Conservation (phyloP, 2,329 filamentous ascomycete species). For the Aspergillus udagawae region DNA sequence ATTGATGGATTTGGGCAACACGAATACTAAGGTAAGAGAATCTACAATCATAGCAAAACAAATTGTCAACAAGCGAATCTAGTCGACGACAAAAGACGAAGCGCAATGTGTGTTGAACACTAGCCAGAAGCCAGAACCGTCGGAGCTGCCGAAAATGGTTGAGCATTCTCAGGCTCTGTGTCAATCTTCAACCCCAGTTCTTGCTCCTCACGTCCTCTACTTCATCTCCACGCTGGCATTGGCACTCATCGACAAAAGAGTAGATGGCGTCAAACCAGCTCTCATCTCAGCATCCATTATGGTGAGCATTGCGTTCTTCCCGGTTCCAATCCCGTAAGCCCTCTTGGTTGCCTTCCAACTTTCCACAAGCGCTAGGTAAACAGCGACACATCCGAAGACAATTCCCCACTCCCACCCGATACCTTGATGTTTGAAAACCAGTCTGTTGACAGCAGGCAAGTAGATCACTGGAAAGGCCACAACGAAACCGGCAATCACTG, state of each 20-base stretch:
- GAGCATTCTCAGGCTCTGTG: background rate
- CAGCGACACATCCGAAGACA: slow-evolving; percentile 54
- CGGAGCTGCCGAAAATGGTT: slow-evolving; percentile 5
- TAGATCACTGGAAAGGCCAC: slow-evolving; percentile 59
- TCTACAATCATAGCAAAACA: background rate
- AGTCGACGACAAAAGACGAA: slow-evolving; percentile 11
- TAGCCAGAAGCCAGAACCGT: background rate
- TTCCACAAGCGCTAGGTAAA: slow-evolving; percentile 63
- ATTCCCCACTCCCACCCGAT: slow-evolving; percentile 68
- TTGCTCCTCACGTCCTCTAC: slow-evolving; percentile 1
- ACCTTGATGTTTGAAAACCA: slow-evolving; percentile 61
- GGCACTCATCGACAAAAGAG: slow-evolving; percentile 21
- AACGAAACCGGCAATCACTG: slow-evolving; percentile 54
- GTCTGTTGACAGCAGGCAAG: slow-evolving; percentile 61
- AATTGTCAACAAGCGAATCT: slow-evolving; percentile 1
- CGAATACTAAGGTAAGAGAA: background rate
- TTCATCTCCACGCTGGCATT: slow-evolving; percentile 23
- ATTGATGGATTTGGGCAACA: background rate
- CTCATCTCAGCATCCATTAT: slow-evolving; percentile 31
- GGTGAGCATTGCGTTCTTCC: slow-evolving; percentile 27
- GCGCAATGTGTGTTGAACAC: slow-evolving; percentile 14
- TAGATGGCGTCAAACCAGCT: slow-evolving; percentile 21
- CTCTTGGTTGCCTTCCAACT: slow-evolving; percentile 64
- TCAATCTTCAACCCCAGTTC: background rate
- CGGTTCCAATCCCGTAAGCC: slow-evolving; percentile 30